A percentile compares a stretch with the other conserved stretches of the same genome.
Conservation (phyloP, 2,329 filamentous ascomycete genomes). For the Penicillium decumbens region DNA sequence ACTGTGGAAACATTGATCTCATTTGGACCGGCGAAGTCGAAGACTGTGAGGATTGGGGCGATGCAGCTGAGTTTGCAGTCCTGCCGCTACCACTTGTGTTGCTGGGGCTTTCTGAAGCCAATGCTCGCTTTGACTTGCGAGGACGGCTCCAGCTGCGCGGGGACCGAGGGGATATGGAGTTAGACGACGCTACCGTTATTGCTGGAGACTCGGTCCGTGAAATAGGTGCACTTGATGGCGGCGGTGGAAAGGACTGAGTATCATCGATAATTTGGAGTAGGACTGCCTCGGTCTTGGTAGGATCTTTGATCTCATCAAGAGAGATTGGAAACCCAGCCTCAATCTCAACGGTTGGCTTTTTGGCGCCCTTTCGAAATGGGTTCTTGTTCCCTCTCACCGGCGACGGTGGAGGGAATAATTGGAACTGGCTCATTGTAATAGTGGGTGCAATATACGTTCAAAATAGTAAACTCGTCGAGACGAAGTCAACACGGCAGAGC, state of each 20-base stretch:
- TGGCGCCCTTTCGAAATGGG: conserved; percentile 30
- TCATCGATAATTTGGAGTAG: conserved; percentile 39
- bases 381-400: conserved; percentile 30
- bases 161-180: conserved; percentile 15
- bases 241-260: conserved; percentile 28
- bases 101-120: conserved; percentile 14
- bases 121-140: conserved; percentile 9
- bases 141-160: conserved; percentile 11
- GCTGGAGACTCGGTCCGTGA: conserved; percentile 17
- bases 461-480: not conserved
- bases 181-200: conserved; percentile 8
- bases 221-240: conserved; percentile 21
- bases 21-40: conserved; percentile 37
- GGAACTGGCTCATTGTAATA: conserved; percentile 36
- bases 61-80: conserved; percentile 9
- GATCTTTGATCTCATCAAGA: conserved; percentile 28
- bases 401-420: conserved; percentile 39
- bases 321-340: conserved; percentile 26
- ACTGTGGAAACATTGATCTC: conserved; percentile 45
- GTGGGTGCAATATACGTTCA: conserved; percentile 1
- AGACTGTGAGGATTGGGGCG: conserved; percentile 18
- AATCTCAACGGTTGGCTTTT: conserved; percentile 21
- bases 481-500: conserved; percentile 1
- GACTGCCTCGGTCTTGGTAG: conserved; percentile 34
- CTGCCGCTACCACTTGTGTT: conserved; percentile 13